Evolutionary conservation across 1,139 yeast species (phyloP).

Genomic region (Keqinozyma sinolaborantium): DNA sequence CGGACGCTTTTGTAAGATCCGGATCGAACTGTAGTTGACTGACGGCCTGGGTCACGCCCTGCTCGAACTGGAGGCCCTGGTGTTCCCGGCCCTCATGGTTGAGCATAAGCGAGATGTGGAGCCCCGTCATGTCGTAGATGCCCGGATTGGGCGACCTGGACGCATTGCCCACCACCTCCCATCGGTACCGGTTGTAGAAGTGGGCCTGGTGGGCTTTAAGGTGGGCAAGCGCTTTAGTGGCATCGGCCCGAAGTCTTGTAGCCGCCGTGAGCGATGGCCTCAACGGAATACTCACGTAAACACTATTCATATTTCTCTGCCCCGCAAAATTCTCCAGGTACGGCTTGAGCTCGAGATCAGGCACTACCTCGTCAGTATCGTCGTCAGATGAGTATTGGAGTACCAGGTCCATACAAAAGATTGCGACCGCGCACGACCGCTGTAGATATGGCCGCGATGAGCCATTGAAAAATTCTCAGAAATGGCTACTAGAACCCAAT

Average conservation of each 20-base stretch:
- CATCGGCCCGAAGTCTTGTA: constrained; percentile 2
- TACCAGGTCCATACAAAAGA: constrained; percentile 7
- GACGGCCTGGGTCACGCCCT: neutral
- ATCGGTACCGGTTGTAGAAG: constrained; percentile 6
- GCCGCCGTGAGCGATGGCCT: constrained; percentile 5
- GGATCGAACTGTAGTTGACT: too few relatives aligned
- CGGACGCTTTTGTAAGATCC: too few relatives aligned
- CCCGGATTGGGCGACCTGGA: neutral
- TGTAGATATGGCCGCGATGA: neutral
- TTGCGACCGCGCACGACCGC: constrained; percentile 1
- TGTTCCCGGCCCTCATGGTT: neutral
- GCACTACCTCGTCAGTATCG: constrained; percentile 1
- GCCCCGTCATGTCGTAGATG: neutral
- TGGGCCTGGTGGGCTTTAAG: constrained; percentile 4
- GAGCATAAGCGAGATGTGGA: constrained; percentile 7
- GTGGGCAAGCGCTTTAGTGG: constrained; percentile 4
- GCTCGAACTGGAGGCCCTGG: neutral
- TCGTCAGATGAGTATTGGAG: constrained; percentile 8
- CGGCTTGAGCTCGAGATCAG: constrained; percentile 3
- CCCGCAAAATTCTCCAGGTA: constrained; percentile 11
- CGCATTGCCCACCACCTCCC: constrained; percentile 7
- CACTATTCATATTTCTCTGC: constrained; percentile 7
- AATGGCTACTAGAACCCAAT: constrained; percentile 58
- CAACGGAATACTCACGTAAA: constrained; percentile 10
- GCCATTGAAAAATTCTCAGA: constrained; percentile 2